Base-by-base conservation (phyloP, 495 filamentous ascomycete genomes). In the Penicillium canescens region DNA sequence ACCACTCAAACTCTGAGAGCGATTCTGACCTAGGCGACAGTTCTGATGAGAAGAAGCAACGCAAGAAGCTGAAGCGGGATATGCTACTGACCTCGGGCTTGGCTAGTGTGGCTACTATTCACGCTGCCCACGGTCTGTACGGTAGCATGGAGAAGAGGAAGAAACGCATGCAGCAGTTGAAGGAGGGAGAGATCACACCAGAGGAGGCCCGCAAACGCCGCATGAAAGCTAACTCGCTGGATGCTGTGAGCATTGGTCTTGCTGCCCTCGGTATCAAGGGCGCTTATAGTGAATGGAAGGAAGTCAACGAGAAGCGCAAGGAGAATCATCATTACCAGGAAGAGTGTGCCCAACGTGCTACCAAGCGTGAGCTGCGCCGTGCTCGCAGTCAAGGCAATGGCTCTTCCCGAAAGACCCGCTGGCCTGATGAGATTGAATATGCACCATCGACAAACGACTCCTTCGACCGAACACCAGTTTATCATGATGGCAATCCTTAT, bases 181-280 rank as follows among this genome's bases (percentile, higher is more conserved):
- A 77, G 33, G 85, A 92, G 58, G 90, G 90, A 26, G 78, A 86
- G 56, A 85, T 96, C 65, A 82, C 83, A 8, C 76, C 80, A 0
- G 83, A 91, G 52, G 83, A 94, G 66, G 90, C 90, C 43, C 78
- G 82, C 52, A 91, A 87, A 69, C 75, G 84, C 49, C 87, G 87
- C 63, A 81, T 83, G 10, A 95, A 89, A 67, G 87, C 86, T 14
- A 78, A 87, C 49, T 57, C 91, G 44, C 82, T 87, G 65, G 90
- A 95, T 66, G 83, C 84, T 10, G 86, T 90, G 3, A 86, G 86
- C 34, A 76, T 96, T 1, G 90, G 91, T 57, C 87, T 96, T 44
- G 91, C 91, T 11, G 90, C 89, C 3, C 75, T 95, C 31, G 90
- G 92, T 64, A 87, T 96, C 77, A 92, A 91, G 71, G 86, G 87